Conservation (phyloP, 2,329 filamentous ascomycete species). For the Cladophialophora exuberans region DNA sequence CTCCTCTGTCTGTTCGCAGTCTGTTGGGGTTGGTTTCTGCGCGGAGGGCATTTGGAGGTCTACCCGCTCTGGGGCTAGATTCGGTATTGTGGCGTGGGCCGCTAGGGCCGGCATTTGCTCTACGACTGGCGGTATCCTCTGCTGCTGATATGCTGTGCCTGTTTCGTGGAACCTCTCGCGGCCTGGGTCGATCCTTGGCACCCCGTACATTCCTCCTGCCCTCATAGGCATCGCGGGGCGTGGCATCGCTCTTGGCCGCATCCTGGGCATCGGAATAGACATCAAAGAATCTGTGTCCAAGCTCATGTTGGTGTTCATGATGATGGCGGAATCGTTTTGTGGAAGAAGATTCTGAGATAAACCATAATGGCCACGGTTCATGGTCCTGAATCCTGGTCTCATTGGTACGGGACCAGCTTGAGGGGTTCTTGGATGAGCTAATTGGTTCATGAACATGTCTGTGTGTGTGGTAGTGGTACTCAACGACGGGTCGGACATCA, state of each 20-base stretch:
- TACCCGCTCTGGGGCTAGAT: conserved; percentile 17
- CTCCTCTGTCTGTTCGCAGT: not conserved
- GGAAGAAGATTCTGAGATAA: conserved; percentile 13
- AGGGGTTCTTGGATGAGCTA: conserved; percentile 4
- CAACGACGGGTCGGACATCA: conserved; percentile 19
- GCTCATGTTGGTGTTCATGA: conserved; percentile 27
- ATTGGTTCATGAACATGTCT: conserved; percentile 39
- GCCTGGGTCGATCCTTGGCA: conserved; percentile 18
- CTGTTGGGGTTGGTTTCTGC: not conserved
- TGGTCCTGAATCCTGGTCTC: conserved; percentile 9
- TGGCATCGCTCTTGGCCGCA: conserved; percentile 21
- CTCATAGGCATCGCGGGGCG: conserved; percentile 21
- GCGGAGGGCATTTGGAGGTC: conserved; percentile 9
- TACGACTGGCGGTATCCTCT: not conserved
- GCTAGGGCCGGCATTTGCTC: not conserved
- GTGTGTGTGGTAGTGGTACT: conserved; percentile 47
- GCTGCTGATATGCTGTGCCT: not conserved
- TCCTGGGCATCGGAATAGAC: conserved; percentile 20
- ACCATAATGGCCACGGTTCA: conserved; percentile 19
- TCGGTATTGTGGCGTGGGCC: not conserved
- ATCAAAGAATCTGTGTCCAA: conserved; percentile 18
- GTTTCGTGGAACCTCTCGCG: not conserved
- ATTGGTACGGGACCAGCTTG: conserved; percentile 8
- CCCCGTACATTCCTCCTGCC: conserved; percentile 22
- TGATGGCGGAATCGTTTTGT: conserved; percentile 13